Conservation (phyloP, 176 grass and related monocot species). For the Lolium rigidum region DNA sequence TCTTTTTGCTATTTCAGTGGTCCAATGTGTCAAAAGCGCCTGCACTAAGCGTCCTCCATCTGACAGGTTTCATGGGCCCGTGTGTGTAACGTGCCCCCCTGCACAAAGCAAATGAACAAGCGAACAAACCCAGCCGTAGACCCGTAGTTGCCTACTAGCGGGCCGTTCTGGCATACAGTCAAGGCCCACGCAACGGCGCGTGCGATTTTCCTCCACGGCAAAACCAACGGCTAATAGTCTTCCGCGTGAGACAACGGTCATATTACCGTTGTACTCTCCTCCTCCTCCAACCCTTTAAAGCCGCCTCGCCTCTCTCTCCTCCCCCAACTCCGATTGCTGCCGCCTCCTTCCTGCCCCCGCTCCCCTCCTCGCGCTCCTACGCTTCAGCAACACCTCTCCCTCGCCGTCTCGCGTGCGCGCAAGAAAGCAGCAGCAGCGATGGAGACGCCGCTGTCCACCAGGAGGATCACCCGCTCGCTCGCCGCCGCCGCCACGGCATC, state of each 20-base stretch:
- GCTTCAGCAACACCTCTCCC: not conserved
- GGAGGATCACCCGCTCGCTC: constrained; percentile 60
- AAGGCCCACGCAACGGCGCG: constrained; percentile 7
- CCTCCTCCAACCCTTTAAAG: constrained; percentile 3
- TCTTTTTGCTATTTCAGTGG: too few species aligned
- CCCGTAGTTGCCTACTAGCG: not conserved
- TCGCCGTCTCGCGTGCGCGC: not conserved
- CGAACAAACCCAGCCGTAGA: not conserved
- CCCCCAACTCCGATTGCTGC: not conserved
- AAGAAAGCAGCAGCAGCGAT: constrained; percentile 31
- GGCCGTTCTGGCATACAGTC: not conserved
- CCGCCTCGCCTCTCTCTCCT: not conserved
- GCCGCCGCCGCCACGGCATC: constrained; percentile 39
- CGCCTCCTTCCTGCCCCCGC: not conserved
- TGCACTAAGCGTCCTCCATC: too few species aligned
- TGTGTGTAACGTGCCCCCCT: too few species aligned
- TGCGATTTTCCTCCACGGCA: constrained; percentile 18
- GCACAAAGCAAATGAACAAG: not conserved
- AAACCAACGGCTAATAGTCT: constrained; percentile 19
- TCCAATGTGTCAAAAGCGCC: too few species aligned
- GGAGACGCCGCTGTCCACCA: constrained; percentile 68
- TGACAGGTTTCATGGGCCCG: too few species aligned
- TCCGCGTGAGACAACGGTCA: constrained; percentile 32
- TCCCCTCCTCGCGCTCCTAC: not conserved
- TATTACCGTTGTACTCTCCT: constrained; percentile 31